These are phyloP conservation scores for Strobilomyces echinocephalus DNA, from an alignment of 768 basidiomycete species.

Conservation along the genomic window DNA sequence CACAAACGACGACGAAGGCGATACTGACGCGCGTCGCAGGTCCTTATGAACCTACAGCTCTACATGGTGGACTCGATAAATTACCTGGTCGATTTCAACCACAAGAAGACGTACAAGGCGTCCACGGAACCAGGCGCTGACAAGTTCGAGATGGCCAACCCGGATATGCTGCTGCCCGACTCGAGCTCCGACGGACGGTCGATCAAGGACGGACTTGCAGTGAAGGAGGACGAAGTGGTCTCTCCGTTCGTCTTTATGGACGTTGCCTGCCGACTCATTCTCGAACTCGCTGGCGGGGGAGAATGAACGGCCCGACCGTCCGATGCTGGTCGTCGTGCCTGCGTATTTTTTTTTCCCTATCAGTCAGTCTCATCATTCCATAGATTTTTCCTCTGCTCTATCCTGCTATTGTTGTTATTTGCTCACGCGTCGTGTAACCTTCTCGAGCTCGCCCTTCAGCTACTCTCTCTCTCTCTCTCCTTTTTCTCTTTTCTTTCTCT, in stretches of 20 bases:
- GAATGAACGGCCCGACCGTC: slow-evolving; percentile 24
- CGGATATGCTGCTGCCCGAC: slow-evolving; percentile 34
- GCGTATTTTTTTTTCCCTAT: not conserved
- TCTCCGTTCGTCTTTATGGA: slow-evolving; percentile 97
- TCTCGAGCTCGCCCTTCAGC: not conserved
- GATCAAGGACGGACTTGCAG: slow-evolving; percentile 42
- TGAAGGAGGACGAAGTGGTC: slow-evolving; percentile 57
- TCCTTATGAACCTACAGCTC: slow-evolving; percentile 95
- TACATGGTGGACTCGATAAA: slow-evolving; percentile 96
- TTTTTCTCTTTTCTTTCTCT: not conserved
- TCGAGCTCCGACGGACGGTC: slow-evolving; percentile 56
- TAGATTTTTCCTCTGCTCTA: slow-evolving; percentile 13
- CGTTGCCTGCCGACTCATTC: slow-evolving; percentile 86
- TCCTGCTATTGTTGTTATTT: slow-evolving; percentile 11
- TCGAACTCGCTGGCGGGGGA: slow-evolving; percentile 81
- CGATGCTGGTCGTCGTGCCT: not conserved
- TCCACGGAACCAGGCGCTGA: slow-evolving; percentile 62
- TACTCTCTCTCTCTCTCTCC: not conserved
- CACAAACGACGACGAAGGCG: not conserved
- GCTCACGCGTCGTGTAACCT: slow-evolving; percentile 9
- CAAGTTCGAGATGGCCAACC: slow-evolving; percentile 59
- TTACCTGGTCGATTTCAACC: slow-evolving; percentile 97
- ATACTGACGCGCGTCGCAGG: slow-evolving; percentile 39
- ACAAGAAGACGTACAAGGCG: slow-evolving; percentile 89
- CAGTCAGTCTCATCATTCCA: slow-evolving; percentile 6